Percentiles rank a stretch among this genome's conserved stretches.
Evolutionary conservation across 2,329 filamentous ascomycete species (phyloP).

Genomic region (Curvularia hawaiiensis): DNA sequence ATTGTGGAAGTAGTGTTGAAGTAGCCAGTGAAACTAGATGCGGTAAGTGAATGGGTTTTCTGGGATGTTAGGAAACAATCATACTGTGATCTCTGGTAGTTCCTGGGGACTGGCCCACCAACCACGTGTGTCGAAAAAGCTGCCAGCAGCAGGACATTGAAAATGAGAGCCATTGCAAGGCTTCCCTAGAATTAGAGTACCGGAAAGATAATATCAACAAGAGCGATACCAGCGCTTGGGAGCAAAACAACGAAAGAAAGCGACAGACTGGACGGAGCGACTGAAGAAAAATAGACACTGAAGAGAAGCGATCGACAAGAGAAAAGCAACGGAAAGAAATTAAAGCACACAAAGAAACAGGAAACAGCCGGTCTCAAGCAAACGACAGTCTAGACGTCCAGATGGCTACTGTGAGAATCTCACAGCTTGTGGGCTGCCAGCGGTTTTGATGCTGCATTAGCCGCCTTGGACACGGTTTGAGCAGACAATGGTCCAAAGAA

Average conservation of each 20-base stretch:
- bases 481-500: conserved; percentile 31
- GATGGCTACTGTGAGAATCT: conserved; percentile 27
- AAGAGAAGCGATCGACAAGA: conserved; percentile 43
- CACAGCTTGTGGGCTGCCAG: conserved; percentile 32
- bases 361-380: conserved; percentile 32
- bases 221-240: conserved; percentile 18
- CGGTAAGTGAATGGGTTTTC: conserved; percentile 15
- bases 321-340: conserved; percentile 28
- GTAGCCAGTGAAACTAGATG: conserved; percentile 33
- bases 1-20: conserved; percentile 26
- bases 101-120: conserved; percentile 42
- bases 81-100: conserved; percentile 37
- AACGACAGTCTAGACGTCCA: conserved; percentile 34
- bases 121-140: conserved; percentile 36
- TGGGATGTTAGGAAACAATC: conserved; percentile 6
- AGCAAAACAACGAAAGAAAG: conserved; percentile 5
- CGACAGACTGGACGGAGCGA: conserved; percentile 27
- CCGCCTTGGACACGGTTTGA: conserved; percentile 47
- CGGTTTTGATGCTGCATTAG: conserved; percentile 48
- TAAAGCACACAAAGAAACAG: conserved; percentile 27
- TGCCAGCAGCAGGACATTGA: conserved; percentile 45
- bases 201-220: conserved; percentile 15
- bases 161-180: conserved; percentile 35
- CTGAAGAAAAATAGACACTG: conserved; percentile 28
- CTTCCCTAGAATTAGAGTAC: conserved; percentile 28